Conservation (phyloP, 2,329 filamentous ascomycete species). For the Aspergillus flavus region DNA sequence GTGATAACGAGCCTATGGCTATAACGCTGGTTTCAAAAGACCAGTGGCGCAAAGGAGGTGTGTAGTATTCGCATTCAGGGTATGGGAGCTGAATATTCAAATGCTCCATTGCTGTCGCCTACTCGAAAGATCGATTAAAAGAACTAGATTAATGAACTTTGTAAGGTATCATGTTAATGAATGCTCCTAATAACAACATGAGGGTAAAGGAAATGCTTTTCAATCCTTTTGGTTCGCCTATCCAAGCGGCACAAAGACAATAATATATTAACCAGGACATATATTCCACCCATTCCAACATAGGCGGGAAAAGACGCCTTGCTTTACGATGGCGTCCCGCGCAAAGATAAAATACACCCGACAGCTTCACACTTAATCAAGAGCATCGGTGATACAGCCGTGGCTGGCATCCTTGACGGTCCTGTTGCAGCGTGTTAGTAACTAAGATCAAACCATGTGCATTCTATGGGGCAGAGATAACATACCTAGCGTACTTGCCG, state of each 20-base stretch:
- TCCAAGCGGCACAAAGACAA: neutral
- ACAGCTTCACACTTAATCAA: constrained; percentile 30
- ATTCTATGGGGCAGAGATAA: constrained; percentile 11
- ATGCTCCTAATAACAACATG: constrained; percentile 1
- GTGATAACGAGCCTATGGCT: too few relatives aligned
- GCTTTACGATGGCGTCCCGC: neutral
- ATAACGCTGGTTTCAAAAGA: too few relatives aligned
- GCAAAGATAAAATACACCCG: constrained; percentile 8
- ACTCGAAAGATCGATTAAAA: neutral
- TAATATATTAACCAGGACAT: neutral
- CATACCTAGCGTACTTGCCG: constrained; percentile 65
- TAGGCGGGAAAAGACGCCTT: neutral
- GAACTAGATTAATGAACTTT: neutral
- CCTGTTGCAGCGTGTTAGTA: constrained; percentile 20
- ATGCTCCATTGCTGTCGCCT: neutral
- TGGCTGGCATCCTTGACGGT: constrained; percentile 50
- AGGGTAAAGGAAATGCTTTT: constrained; percentile 2
- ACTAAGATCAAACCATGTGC: neutral
- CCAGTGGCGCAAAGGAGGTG: too few relatives aligned
- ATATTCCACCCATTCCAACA: neutral
- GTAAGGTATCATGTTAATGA: neutral
- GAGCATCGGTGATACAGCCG: constrained; percentile 50
- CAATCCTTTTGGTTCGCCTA: constrained; percentile 5
- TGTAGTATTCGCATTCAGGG: too few relatives aligned
- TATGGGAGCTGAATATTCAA: neutral